A percentile compares a stretch with the other conserved stretches of the same genome.
phyloP scores from a whole-genome alignment of 768 basidiomycete species.

The Boletus sensibilis region DNA sequence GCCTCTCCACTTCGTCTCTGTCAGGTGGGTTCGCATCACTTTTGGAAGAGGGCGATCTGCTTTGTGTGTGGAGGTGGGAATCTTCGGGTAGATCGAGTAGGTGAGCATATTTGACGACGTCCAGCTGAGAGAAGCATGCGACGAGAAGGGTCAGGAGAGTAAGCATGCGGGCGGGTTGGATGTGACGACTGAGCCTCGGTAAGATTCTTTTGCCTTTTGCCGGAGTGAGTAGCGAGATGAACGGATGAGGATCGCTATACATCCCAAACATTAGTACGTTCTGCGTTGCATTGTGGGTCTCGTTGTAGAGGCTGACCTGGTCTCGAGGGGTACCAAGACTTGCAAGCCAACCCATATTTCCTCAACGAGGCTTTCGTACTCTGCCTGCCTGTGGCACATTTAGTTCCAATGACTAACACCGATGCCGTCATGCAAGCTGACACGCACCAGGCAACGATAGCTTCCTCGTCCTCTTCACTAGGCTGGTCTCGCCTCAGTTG shows the following conservation, averaged over 20 bases:
- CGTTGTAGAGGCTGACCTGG: constrained; percentile 55
- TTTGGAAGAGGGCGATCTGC: constrained; percentile 18
- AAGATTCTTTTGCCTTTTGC: constrained; percentile 93
- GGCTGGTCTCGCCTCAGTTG: constrained; percentile 82
- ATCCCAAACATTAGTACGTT: not conserved
- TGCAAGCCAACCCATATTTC: constrained; percentile 77
- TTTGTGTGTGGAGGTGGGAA: constrained; percentile 34
- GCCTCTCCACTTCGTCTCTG: constrained; percentile 72
- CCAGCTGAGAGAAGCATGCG: constrained; percentile 92
- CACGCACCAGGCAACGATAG: constrained; percentile 44
- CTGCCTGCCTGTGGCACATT: constrained; percentile 48
- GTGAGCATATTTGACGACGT: constrained; percentile 80
- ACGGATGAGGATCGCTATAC: constrained; percentile 87
- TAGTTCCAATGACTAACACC: not conserved
- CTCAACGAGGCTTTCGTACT: constrained; percentile 58
- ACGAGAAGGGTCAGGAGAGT: constrained; percentile 89
- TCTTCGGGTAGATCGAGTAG: constrained; percentile 68
- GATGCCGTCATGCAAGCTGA: not conserved
- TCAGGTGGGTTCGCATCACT: constrained; percentile 34
- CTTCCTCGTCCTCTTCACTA: constrained; percentile 47
- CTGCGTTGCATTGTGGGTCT: not conserved
- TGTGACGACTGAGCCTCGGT: constrained; percentile 82
- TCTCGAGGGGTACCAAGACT: constrained; percentile 90
- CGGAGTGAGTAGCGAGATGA: constrained; percentile 85
- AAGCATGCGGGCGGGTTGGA: constrained; percentile 75